A percentile compares a stretch with the other conserved stretches of the same genome.
Conservation (phyloP, 78 protist genomes). For the Dictyostelium intermedium region DNA sequence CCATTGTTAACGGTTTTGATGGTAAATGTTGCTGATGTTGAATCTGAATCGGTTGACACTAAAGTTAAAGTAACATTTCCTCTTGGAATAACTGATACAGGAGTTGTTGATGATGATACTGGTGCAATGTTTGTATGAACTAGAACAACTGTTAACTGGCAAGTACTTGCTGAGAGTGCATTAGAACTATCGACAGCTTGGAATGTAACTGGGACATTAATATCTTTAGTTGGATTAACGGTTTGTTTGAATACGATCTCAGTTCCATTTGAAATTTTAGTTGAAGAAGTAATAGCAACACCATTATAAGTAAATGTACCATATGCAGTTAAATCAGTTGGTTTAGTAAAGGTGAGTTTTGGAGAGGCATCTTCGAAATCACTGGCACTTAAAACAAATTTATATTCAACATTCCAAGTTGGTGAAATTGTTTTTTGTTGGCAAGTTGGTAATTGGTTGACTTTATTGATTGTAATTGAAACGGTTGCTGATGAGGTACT, state of each 20-base stretch:
- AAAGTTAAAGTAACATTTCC: not conserved
- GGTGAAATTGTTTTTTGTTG: not conserved
- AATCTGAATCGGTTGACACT: not conserved
- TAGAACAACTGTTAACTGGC: not conserved
- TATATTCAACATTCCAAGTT: not conserved
- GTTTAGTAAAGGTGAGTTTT: not conserved
- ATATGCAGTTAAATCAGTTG: not conserved
- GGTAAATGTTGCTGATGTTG: not conserved
- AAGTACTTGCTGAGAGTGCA: not conserved
- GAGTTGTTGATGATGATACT: not conserved
- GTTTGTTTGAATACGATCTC: not conserved
- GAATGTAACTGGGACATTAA: not conserved
- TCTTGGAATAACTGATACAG: not conserved
- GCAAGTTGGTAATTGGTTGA: slow-evolving; percentile 5
- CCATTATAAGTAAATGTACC: not conserved
- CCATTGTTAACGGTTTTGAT: not conserved
- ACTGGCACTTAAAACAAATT: not conserved
- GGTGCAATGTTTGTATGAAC: slow-evolving; percentile 8
- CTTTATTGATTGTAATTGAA: not conserved
- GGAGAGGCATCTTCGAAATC: not conserved
- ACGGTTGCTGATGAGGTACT: not conserved
- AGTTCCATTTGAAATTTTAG: not conserved
- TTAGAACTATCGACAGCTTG: slow-evolving; percentile 17
- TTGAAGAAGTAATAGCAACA: not conserved
- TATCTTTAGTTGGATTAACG: not conserved